These are phyloP conservation scores for Plasmodium ovale DNA, from an alignment of 169 alveolate species.

Conservation along the genomic window DNA sequence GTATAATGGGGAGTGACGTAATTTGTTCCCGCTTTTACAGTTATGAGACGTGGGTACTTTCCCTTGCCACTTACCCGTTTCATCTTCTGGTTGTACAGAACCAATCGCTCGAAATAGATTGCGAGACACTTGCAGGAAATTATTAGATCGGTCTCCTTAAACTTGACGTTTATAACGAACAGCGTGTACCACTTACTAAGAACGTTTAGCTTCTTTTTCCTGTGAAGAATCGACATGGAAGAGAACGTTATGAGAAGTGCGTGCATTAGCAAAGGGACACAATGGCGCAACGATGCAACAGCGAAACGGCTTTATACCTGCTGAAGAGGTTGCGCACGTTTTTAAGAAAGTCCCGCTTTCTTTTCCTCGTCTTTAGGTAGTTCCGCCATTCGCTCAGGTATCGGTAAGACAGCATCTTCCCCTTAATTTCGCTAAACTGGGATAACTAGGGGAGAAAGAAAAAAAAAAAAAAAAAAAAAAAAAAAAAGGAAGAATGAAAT, in stretches of 20 bases:
- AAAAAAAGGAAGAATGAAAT: background rate
- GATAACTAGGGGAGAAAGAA: background rate
- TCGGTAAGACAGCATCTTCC: background rate
- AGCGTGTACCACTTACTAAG: constrained; percentile 62
- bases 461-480: constrained; percentile 1
- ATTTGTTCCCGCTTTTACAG: too few species aligned
- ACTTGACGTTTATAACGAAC: constrained; percentile 13
- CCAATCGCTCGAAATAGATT: background rate
- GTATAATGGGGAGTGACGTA: too few species aligned
- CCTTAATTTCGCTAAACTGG: constrained; percentile 26
- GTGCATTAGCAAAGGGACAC: too few species aligned
- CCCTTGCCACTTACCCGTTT: constrained; percentile 27
- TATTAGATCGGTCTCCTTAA: constrained; percentile 29
- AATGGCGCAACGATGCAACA: background rate
- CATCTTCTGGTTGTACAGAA: constrained; percentile 30
- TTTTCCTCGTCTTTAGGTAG: constrained; percentile 13
- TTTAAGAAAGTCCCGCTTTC: constrained; percentile 19
- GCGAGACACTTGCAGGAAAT: background rate
- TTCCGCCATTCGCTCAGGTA: constrained; percentile 24
- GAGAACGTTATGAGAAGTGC: too few species aligned
- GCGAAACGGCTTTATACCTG: background rate
- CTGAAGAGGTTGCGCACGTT: constrained; percentile 23
- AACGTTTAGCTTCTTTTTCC: constrained; percentile 32
- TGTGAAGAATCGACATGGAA: too few species aligned
- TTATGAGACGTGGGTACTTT: too few species aligned